phyloP scores from a whole-genome alignment of 768 basidiomycete genomes.

The Porphyrellus cyaneotinctus region DNA sequence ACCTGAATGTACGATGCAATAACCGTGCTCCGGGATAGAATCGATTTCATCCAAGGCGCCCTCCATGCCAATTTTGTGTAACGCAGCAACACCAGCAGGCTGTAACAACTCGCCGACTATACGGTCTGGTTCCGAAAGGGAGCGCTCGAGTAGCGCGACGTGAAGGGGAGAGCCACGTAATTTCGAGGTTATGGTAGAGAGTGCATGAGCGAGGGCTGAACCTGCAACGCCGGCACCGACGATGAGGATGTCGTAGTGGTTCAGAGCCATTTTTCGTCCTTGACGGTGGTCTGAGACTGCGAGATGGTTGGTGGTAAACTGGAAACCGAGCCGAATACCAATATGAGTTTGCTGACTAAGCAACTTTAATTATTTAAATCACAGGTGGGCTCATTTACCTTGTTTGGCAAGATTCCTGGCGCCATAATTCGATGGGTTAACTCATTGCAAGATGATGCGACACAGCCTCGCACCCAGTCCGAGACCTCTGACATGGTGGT shows the following conservation, averaged over 20 bases:
- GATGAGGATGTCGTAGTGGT: slow-evolving; percentile 72
- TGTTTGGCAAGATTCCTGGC: not conserved
- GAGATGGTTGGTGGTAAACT: not conserved
- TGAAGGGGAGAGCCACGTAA: slow-evolving; percentile 54
- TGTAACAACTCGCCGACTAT: slow-evolving; percentile 98
- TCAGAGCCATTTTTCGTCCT: slow-evolving; percentile 6
- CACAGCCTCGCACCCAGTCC: too few relatives aligned
- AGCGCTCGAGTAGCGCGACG: slow-evolving; percentile 86
- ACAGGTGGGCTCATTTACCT: not conserved
- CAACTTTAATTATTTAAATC: not conserved
- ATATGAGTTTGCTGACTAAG: slow-evolving; percentile 15
- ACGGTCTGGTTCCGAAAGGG: slow-evolving; percentile 87
- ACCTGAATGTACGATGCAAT: slow-evolving; percentile 66
- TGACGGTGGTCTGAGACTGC: not conserved
- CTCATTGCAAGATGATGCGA: too few relatives aligned
- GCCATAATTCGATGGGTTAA: not conserved
- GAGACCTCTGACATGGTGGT: too few relatives aligned
- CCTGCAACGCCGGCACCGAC: slow-evolving; percentile 94
- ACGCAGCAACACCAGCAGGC: slow-evolving; percentile 79
- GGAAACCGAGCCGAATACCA: not conserved
- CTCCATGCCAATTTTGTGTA: slow-evolving; percentile 74
- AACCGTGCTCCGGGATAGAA: slow-evolving; percentile 77
- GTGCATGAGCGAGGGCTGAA: slow-evolving; percentile 78
- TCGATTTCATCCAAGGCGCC: slow-evolving; percentile 82
- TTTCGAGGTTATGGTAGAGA: slow-evolving; percentile 51